A percentile compares a stretch with the other conserved stretches of the same genome.
Conservation (phyloP, 2,329 filamentous ascomycete genomes). For the Aspergillus viridinutans region DNA sequence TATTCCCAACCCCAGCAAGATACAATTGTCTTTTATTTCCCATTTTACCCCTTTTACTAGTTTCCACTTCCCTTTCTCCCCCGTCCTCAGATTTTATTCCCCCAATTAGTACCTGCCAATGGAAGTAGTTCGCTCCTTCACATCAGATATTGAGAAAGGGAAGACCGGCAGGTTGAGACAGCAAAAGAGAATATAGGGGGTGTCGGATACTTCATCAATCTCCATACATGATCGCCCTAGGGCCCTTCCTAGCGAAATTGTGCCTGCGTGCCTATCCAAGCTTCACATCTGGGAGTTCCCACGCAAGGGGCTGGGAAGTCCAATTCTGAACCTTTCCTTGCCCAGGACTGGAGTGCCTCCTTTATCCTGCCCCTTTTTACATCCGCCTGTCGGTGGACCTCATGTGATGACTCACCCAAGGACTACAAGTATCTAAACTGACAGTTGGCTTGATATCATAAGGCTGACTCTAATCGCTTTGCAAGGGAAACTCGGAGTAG, state of each 20-base stretch:
- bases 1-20: constrained; percentile 40
- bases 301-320: neutral
- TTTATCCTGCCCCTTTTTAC: neutral
- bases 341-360: neutral
- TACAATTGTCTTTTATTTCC: constrained; percentile 30
- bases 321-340: neutral
- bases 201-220: neutral
- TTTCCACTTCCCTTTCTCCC: constrained; percentile 9
- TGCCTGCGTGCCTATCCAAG: neutral
- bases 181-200: neutral
- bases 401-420: neutral
- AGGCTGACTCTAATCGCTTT: neutral
- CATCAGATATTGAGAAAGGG: neutral
- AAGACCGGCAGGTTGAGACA: neutral
- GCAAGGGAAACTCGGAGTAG: neutral
- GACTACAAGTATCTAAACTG: no score
- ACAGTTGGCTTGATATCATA: neutral
- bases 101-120: constrained; percentile 8
- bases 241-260: neutral
- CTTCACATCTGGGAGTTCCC: no score
- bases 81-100: constrained; percentile 4
- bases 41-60: constrained; percentile 17
- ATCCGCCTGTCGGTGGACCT: neutral
- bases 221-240: no score
- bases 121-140: constrained; percentile 13